A percentile compares a stretch with the other conserved stretches of the same genome.
phyloP scores from a whole-genome alignment of 2,329 filamentous ascomycete genomes.

The Metarhizium anisopliae region DNA sequence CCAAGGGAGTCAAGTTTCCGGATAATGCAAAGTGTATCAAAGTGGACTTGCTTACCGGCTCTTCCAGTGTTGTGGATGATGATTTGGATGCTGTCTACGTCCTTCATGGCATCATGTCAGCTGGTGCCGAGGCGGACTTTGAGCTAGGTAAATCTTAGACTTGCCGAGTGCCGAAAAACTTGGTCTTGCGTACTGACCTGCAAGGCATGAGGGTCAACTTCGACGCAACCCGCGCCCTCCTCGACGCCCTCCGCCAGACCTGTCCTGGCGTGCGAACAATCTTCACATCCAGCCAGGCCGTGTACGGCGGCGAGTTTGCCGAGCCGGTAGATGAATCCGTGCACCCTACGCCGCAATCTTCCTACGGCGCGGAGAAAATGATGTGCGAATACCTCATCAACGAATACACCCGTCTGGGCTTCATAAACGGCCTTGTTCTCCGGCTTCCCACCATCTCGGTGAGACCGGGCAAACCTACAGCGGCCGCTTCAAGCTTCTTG shows the following conservation, averaged over 20 bases:
- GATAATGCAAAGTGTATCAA: constrained; percentile 11
- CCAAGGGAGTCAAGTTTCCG: constrained; percentile 21
- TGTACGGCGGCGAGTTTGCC: constrained; percentile 43
- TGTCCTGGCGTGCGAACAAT: constrained; percentile 43
- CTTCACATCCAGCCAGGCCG: constrained; percentile 49
- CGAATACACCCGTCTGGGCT: constrained; percentile 32
- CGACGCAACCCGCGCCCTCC: constrained; percentile 41
- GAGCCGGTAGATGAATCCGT: constrained; percentile 33
- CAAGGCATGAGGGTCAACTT: constrained; percentile 45
- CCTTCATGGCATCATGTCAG: constrained; percentile 56
- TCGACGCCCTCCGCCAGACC: constrained; percentile 37
- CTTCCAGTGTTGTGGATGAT: constrained; percentile 1
- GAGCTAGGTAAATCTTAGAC: constrained; percentile 20
- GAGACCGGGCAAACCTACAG: constrained; percentile 46
- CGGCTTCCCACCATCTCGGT: constrained; percentile 52
- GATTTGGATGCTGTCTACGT: constrained; percentile 42
- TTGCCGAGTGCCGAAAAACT: not conserved
- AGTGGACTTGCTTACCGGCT: constrained; percentile 6
- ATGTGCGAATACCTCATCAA: constrained; percentile 36
- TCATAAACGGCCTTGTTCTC: constrained; percentile 45
- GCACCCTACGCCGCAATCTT: constrained; percentile 44
- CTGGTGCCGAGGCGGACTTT: constrained; percentile 49
- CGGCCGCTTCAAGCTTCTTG: constrained; percentile 49
- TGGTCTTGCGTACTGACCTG: not conserved
- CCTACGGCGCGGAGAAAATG: constrained; percentile 48